A percentile compares a stretch with the other conserved stretches of the same genome.
Evolutionary conservation across 768 basidiomycete genomes (phyloP).

Genomic region (Lactifluus volemus): DNA sequence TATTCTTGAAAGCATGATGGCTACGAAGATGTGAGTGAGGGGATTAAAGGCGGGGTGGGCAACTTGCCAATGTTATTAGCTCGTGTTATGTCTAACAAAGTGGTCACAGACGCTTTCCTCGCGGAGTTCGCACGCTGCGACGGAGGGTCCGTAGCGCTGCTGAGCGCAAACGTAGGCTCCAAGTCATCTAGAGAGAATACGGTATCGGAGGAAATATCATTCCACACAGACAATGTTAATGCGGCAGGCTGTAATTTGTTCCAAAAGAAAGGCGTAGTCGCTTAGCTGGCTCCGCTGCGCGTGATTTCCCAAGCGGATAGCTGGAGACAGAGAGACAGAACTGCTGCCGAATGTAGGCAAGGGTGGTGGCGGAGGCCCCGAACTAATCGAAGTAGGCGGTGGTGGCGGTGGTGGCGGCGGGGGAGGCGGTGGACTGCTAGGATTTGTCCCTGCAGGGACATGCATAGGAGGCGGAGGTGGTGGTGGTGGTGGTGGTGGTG

Average conservation of each 20-base stretch:
- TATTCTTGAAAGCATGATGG: conserved; percentile 77
- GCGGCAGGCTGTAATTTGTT: conserved; percentile 52
- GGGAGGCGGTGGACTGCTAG: neutral
- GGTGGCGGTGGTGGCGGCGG: conserved; percentile 1
- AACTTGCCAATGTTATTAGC: conserved; percentile 75
- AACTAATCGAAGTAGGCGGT: neutral
- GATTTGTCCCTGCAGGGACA: neutral
- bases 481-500: conserved; percentile 1
- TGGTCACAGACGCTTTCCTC: conserved; percentile 56
- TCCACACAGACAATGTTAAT: conserved; percentile 58
- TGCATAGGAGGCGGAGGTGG: conserved; percentile 16
- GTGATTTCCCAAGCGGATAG: conserved; percentile 26
- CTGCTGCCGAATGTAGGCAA: neutral
- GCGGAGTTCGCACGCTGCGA: conserved; percentile 33
- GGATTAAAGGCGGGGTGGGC: neutral
- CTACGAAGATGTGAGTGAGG: conserved; percentile 30
- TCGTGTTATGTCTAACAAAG: conserved; percentile 68
- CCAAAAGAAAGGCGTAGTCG: conserved; percentile 88
- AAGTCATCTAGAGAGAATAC: conserved; percentile 60
- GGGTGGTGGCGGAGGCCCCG: neutral
- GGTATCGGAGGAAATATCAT: conserved; percentile 36
- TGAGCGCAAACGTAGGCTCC: conserved; percentile 62
- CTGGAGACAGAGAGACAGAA: conserved; percentile 14
- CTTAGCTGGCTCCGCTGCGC: conserved; percentile 39
- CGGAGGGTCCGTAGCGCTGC: conserved; percentile 34